Evolutionary conservation across 192 early-diverging fungal genomes (phyloP), one percentile per base, ranked within the genome.

Genomic region (Backusella mclennaniae): DNA sequence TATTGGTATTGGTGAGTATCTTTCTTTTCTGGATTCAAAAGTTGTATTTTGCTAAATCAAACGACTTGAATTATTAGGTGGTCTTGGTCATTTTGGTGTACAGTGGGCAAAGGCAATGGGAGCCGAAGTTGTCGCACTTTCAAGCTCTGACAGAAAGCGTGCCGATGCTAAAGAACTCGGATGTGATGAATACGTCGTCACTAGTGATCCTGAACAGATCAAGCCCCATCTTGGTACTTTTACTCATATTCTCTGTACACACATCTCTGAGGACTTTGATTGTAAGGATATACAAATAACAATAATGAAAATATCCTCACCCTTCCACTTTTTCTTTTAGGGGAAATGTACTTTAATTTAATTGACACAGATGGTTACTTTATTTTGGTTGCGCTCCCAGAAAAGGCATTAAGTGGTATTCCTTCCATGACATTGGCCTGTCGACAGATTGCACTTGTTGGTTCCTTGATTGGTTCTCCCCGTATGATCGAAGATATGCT

Each of bases 1-100:
- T 8, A 53, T 53, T 53, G 52, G 19, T 53, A 19, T 53, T 19
- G 52, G 52, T 53, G 12, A 44, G 42, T 44, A 44, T 44, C 38
- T 39, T 39, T 8, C 9, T 15, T 11, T 44, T 44, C 12, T 44
- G 12, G 0, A 44, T 3, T 44, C 4, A 44, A 15, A 17, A 4
- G 4, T 5, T 44, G 42, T 17, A 14, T 17, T 35, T 68, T 68
- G 29, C 35, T 35, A 38, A 88, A 88, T 19, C 2, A n/a, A 63
- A 36, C 14, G 21, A 12, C 41, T 19, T 41, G 19, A 19, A 42
- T 36, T 41, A 39, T 39, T 75, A 67, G 90, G 91, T 26, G 90
- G 90, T 68, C 80, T 93, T 4, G 92, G 92, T 29, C 90, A 92
- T 59, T 78, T 92, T 71, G 92, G 69, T 35, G 77, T 92, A 14